phyloP scores from a whole-genome alignment of 352 stramenopile species.

The Globisporangium echinulatum region DNA sequence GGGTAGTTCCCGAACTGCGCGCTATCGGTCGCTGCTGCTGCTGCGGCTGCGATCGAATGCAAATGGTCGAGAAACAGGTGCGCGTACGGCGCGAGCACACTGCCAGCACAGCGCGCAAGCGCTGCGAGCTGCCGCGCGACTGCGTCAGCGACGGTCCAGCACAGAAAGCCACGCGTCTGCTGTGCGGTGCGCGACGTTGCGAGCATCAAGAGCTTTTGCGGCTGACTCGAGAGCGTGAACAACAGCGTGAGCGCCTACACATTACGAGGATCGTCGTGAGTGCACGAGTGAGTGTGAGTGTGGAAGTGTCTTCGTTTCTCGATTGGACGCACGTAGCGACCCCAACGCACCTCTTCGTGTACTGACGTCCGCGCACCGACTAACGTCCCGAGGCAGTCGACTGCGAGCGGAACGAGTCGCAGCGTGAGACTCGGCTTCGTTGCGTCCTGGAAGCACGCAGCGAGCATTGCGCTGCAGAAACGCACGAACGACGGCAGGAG shows the following conservation, averaged over 20 bases:
- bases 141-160: conserved; percentile 58
- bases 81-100: conserved; percentile 41
- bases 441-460: conserved; percentile 31
- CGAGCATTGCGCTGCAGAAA: conserved; percentile 51
- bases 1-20: conserved; percentile 32
- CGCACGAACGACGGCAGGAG: conserved; percentile 40
- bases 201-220: conserved; percentile 48
- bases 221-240: conserved; percentile 62
- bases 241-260: conserved; percentile 57
- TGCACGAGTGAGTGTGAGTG: not conserved
- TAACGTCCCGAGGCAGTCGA: conserved; percentile 30
- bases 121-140: conserved; percentile 40
- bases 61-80: conserved; percentile 79
- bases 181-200: conserved; percentile 26
- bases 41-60: conserved; percentile 50
- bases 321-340: too few relatives aligned
- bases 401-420: conserved; percentile 31
- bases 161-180: conserved; percentile 27
- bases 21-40: conserved; percentile 27
- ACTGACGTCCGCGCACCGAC: conserved; percentile 31
- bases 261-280: too few relatives aligned
- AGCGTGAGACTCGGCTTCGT: conserved; percentile 25
- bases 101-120: conserved; percentile 32
- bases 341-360: conserved; percentile 47
- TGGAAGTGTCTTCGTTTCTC: not conserved